Base-by-base conservation (phyloP, 1,284 basidiomycete genomes). In the Cryptococcus sp. region DNA sequence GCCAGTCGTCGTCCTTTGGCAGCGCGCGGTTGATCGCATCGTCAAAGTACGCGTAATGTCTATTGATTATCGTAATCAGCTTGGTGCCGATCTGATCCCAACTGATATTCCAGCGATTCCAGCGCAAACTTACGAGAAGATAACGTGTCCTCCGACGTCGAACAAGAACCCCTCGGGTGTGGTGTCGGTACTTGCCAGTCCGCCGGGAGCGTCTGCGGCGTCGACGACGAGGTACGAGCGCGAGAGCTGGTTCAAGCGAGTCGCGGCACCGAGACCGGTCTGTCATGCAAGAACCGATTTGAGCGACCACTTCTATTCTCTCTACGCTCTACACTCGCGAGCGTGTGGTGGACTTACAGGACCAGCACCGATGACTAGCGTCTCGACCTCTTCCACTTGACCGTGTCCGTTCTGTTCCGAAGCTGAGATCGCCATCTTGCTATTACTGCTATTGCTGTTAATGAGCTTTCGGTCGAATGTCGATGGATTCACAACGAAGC, bases 71-170 rank as follows among this genome's bases (percentile, higher is more conserved):
- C 19, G 38, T 45, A n/a, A 38, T 13, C 30, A 35, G 30, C 30
- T 35, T 35, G 30, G 5, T 2, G 13, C 30, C 8, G 30, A 35
- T 35, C 13, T 2, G 5, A 35, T 35, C 10, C 7, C 30, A 35
- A 10, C 8, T 35, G 30, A 3, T 10, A 35, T 5, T 35, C 47
- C 22, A 30, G 17, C 46, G 17, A 43, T 19, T 3, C 5, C 7
- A 11, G 41, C 19, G 40, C 17, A 6, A 17, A 63, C 66, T 61
- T 50, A 66, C 64, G 81, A 82, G 68, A 83, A 83, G 64, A 83
- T 83, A 64, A 83, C 82, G 70, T 83, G 82, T 27, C 82, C 81
- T 48, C 82, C 81, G 39, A 82, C 81, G 65, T 83, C 82, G 64
- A 82, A 83, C 53, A 82, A 72, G 76, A 83, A 83, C n/a, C 82